These are phyloP conservation scores for Triticum urartu DNA, from an alignment of 176 grass and related monocot genomes.

Conservation along the genomic window DNA sequence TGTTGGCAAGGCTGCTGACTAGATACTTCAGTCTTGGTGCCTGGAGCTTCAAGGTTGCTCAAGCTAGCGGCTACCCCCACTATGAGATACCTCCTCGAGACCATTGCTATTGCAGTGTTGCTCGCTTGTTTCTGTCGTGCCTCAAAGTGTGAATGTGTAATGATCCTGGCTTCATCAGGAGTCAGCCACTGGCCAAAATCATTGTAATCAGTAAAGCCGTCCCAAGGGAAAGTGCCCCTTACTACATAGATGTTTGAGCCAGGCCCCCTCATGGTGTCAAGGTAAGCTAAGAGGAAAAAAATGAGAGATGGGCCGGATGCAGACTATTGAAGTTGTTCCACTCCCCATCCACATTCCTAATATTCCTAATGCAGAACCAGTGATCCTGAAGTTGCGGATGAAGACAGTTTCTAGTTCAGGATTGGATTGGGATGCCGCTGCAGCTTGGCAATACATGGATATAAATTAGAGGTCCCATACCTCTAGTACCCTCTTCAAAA, in stretches of 20 bases:
- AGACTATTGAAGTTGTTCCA: neutral
- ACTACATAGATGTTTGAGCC: conserved; percentile 49
- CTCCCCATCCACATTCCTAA: conserved; percentile 47
- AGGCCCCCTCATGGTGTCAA: conserved; percentile 37
- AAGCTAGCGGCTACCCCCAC: neutral
- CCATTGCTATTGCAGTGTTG: neutral
- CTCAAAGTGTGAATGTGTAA: conserved; percentile 37
- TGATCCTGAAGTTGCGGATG: conserved; percentile 51
- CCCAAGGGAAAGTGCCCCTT: conserved; percentile 48
- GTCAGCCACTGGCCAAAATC: conserved; percentile 45
- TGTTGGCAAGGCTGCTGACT: too few relatives aligned
- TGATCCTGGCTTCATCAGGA: conserved; percentile 41
- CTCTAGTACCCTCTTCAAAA: neutral
- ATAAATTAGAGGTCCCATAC: conserved; percentile 54
- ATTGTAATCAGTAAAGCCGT: conserved; percentile 26
- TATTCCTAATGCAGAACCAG: conserved; percentile 53
- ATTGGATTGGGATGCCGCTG: conserved; percentile 36
- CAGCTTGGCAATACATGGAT: conserved; percentile 37
- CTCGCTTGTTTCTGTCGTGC: neutral
- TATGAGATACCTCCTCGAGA: neutral
- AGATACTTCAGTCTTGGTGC: too few relatives aligned
- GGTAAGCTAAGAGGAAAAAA: conserved; percentile 58
- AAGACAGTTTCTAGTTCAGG: conserved; percentile 52
- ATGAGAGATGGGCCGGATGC: conserved; percentile 37
- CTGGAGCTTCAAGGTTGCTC: too few relatives aligned